Evolutionary conservation across 192 early-diverging fungal species (phyloP).

Genomic region (Linnemannia zychae): DNA sequence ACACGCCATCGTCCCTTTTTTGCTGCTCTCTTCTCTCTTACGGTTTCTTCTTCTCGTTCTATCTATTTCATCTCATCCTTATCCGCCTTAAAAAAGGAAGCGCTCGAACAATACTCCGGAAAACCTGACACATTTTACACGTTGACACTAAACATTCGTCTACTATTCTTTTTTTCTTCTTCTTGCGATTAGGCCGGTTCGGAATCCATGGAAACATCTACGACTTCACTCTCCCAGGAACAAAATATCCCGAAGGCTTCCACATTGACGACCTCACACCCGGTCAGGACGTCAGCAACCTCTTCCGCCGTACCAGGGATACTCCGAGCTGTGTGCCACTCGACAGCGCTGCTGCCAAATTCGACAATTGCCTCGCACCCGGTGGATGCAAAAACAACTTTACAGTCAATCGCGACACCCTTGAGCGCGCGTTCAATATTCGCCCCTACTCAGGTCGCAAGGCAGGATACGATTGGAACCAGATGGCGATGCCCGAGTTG

Average conservation of each 20-base stretch:
- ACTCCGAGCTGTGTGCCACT: conserved; percentile 42
- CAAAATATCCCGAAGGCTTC: conserved; percentile 21
- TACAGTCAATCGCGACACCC: conserved; percentile 12
- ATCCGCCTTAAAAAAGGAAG: background rate
- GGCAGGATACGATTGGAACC: conserved; percentile 70
- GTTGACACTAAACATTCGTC: no score
- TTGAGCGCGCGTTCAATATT: background rate
- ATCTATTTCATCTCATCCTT: conserved; percentile 3
- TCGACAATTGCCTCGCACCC: conserved; percentile 57
- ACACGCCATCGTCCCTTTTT: background rate
- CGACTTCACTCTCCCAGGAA: conserved; percentile 12
- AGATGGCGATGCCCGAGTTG: conserved; percentile 57
- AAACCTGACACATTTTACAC: background rate
- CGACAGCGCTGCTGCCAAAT: conserved; percentile 54
- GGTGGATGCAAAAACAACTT: conserved; percentile 34
- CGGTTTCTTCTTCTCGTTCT: background rate
- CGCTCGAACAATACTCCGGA: background rate
- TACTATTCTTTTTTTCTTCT: background rate
- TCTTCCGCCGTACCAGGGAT: conserved; percentile 48
- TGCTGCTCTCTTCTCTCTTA: background rate
- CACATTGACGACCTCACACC: conserved; percentile 36
- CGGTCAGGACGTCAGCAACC: conserved; percentile 69
- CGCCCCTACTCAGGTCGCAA: conserved; percentile 7
- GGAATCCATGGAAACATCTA: conserved; percentile 49
- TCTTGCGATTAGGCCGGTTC: conserved; percentile 28